Percentiles rank a stretch among this genome's conserved stretches.
These are phyloP conservation scores for Wickerhamiella azyma DNA, from an alignment of 805 yeast species.

Conservation along the genomic window DNA sequence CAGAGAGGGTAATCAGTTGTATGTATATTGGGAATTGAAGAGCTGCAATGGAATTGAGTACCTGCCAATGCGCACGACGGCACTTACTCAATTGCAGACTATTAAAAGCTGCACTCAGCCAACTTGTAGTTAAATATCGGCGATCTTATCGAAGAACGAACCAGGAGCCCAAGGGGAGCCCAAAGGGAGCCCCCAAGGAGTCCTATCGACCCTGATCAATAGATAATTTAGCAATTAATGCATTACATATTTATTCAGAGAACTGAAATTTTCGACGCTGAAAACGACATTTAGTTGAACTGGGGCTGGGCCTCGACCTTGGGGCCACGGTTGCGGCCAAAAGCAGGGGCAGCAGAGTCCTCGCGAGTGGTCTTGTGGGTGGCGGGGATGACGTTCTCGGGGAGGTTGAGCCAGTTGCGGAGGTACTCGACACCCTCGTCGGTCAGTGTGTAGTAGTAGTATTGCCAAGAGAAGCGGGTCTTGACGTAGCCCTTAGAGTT, in stretches of 20 bases:
- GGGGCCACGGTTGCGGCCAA: constrained; percentile 23
- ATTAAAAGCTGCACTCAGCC: too few relatives aligned
- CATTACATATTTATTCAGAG: neutral
- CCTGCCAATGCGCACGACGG: too few relatives aligned
- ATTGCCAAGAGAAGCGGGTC: constrained; percentile 99
- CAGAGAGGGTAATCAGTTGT: too few relatives aligned
- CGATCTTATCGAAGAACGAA: too few relatives aligned
- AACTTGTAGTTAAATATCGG: too few relatives aligned
- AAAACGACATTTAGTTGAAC: constrained; percentile 20
- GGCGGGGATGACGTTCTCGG: constrained; percentile 96
- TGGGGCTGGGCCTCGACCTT: constrained; percentile 26
- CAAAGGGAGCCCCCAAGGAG: too few relatives aligned
- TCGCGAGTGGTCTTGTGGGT: constrained; percentile 59
- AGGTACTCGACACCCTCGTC: constrained; percentile 98
- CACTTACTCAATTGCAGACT: too few relatives aligned
- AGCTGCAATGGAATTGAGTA: too few relatives aligned
- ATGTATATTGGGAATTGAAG: too few relatives aligned
- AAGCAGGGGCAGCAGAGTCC: constrained; percentile 66
- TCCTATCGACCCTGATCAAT: too few relatives aligned
- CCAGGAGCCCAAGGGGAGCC: too few relatives aligned
- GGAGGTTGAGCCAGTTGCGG: constrained; percentile 95
- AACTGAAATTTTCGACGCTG: neutral
- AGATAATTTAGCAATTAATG: constrained; percentile 1
- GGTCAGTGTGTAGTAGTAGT: constrained; percentile 99
- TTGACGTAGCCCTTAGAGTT: constrained; percentile 98